phyloP scores from a whole-genome alignment of 2,329 filamentous ascomycete genomes.

The Pochonia chlamydosporia region DNA sequence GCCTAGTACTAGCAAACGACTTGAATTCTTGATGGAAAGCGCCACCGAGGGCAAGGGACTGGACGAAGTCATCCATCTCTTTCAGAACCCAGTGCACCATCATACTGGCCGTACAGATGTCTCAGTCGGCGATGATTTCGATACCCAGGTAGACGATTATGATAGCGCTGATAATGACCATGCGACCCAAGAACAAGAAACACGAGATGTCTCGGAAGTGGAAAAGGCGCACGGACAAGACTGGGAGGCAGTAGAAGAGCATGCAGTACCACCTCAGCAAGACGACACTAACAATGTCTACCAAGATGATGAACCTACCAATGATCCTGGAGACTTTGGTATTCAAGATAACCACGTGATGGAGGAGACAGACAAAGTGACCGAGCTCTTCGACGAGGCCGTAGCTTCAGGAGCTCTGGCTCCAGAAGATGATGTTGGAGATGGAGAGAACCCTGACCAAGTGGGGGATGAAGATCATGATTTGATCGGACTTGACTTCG shows the following conservation, averaged over 20 bases:
- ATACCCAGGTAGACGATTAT: slow-evolving; percentile 14
- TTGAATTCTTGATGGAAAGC: slow-evolving; percentile 34
- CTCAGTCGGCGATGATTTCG: slow-evolving; percentile 2
- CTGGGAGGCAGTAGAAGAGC: background rate
- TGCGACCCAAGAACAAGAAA: slow-evolving; percentile 8
- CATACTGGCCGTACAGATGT: background rate
- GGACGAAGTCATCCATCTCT: slow-evolving; percentile 34
- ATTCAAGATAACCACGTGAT: background rate
- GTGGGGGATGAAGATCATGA: slow-evolving; percentile 6
- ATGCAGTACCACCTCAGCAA: background rate
- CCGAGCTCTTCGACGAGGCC: background rate
- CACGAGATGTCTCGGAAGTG: slow-evolving; percentile 16
- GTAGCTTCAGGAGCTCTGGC: slow-evolving; percentile 7
- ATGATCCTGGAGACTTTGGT: background rate
- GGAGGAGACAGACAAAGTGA: background rate
- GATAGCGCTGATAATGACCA: slow-evolving; percentile 14
- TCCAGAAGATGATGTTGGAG: slow-evolving; percentile 14
- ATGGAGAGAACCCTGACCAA: slow-evolving; percentile 14
- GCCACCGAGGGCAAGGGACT: slow-evolving; percentile 35
- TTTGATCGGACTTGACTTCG: slow-evolving; percentile 4
- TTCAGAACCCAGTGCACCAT: slow-evolving; percentile 20
- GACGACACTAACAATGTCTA: background rate
- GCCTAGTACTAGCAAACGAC: slow-evolving; percentile 31
- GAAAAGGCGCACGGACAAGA: background rate
- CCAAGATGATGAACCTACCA: background rate